Percentiles rank a stretch among this genome's conserved stretches.
phyloP scores from a whole-genome alignment of 164 flowering plant species.

The Stephania cephalantha region DNA sequence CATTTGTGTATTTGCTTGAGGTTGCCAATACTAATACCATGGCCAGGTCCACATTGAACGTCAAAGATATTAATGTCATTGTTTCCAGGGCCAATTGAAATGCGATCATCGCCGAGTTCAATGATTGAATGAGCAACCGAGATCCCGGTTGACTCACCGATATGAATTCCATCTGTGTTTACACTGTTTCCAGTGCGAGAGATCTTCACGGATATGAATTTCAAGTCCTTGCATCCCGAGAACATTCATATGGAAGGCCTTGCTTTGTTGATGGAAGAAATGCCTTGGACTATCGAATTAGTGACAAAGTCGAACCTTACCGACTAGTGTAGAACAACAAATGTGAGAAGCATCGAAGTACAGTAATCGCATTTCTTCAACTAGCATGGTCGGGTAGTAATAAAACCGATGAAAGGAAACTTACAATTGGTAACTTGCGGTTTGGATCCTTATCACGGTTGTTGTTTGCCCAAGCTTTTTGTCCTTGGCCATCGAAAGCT shows the following conservation, averaged over 20 bases:
- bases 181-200: conserved; percentile 20
- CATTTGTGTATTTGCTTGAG: conserved; percentile 49
- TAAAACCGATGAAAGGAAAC: background rate
- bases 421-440: conserved; percentile 33
- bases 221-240: conserved; percentile 23
- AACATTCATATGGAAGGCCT: conserved; percentile 28
- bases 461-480: conserved; percentile 28
- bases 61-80: conserved; percentile 13
- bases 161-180: conserved; percentile 27
- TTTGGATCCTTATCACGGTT: conserved; percentile 6
- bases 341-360: background rate
- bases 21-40: conserved; percentile 62
- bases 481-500: conserved; percentile 18
- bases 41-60: conserved; percentile 47
- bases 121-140: conserved; percentile 4
- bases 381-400: background rate
- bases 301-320: conserved; percentile 29
- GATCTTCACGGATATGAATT: conserved; percentile 11
- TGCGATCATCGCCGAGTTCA: conserved; percentile 33
- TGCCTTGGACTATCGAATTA: conserved; percentile 17
- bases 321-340: conserved; percentile 14
- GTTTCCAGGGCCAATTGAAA: conserved; percentile 36
- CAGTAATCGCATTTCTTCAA: background rate
- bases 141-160: conserved; percentile 6
- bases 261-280: conserved; percentile 32